Evolutionary conservation across 306 rosid genomes (phyloP).

Genomic region (Abrus pulchellus): DNA sequence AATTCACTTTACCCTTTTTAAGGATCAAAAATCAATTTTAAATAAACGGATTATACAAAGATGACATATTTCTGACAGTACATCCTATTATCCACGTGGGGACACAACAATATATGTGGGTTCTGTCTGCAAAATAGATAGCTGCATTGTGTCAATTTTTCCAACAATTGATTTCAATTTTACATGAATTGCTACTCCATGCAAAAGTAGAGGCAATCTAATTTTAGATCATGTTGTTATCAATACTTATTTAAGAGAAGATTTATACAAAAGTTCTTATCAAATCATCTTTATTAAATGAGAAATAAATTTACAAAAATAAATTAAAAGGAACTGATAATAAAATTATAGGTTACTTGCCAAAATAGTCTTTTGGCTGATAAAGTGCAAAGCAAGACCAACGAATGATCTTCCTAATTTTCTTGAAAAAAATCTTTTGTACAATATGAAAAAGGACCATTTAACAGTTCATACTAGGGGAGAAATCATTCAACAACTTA

Average conservation of each 20-base stretch:
- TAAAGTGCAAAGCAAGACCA: constrained; percentile 34
- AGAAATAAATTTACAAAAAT: too few relatives aligned
- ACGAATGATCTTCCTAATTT: constrained; percentile 19
- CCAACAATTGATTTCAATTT: not conserved
- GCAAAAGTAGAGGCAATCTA: too few relatives aligned
- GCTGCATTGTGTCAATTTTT: not conserved
- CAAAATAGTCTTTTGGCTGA: constrained; percentile 4
- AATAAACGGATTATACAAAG: not conserved
- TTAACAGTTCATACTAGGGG: constrained; percentile 17
- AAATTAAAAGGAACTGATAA: not conserved
- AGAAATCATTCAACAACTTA: constrained; percentile 2
- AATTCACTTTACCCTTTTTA: constrained; percentile 3
- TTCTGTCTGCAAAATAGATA: constrained; percentile 24
- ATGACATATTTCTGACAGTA: constrained; percentile 4
- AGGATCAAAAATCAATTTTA: constrained; percentile 16
- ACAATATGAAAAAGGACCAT: constrained; percentile 31
- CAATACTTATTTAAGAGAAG: too few relatives aligned
- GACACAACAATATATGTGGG: not conserved
- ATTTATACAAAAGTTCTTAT: too few relatives aligned
- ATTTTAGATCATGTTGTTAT: too few relatives aligned
- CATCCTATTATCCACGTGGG: constrained; percentile 12
- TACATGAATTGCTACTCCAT: not conserved
- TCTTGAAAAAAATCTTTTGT: constrained; percentile 46
- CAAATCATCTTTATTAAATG: too few relatives aligned
- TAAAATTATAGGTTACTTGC: not conserved